phyloP scores from a whole-genome alignment of 192 early-diverging fungal genomes.

The Backusella luteola region DNA sequence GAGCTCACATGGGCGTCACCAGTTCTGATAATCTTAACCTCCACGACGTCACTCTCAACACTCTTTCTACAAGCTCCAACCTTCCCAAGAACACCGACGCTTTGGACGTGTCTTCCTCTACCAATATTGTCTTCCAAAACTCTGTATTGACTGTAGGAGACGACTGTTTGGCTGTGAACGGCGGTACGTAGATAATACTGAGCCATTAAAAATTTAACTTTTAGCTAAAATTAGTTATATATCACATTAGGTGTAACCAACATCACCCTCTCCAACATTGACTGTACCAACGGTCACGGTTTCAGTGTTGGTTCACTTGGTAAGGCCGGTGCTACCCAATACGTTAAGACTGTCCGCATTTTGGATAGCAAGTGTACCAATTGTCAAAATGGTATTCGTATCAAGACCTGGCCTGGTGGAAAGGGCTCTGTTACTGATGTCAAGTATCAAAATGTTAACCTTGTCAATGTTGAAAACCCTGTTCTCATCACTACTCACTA shows the following conservation, averaged over 20 bases:
- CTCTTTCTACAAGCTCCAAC: constrained; percentile 12
- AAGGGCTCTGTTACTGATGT: constrained; percentile 46
- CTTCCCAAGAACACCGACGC: constrained; percentile 48
- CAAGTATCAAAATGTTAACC: constrained; percentile 40
- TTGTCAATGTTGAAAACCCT: constrained; percentile 32
- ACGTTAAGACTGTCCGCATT: constrained; percentile 43
- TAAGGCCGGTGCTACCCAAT: constrained; percentile 5
- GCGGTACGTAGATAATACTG: constrained; percentile 18
- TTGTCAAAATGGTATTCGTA: constrained; percentile 46
- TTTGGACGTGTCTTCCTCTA: constrained; percentile 36
- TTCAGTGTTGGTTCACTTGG: constrained; percentile 23
- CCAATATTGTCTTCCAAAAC: constrained; percentile 31
- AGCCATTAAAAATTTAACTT: not conserved
- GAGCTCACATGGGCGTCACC: constrained; percentile 21
- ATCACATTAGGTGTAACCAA: constrained; percentile 22
- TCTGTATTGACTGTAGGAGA: constrained; percentile 44
- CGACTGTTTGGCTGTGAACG: constrained; percentile 52
- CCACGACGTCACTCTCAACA: constrained; percentile 17
- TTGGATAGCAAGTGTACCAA: constrained; percentile 27
- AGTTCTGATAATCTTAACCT: not conserved
- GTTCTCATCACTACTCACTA: constrained; percentile 47
- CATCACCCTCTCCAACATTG: constrained; percentile 40
- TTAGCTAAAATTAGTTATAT: not conserved
- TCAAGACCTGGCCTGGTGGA: constrained; percentile 48
- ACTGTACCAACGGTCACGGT: constrained; percentile 33